Conservation (phyloP, 805 yeast genomes). For the Hanseniaspora valbyensis region DNA sequence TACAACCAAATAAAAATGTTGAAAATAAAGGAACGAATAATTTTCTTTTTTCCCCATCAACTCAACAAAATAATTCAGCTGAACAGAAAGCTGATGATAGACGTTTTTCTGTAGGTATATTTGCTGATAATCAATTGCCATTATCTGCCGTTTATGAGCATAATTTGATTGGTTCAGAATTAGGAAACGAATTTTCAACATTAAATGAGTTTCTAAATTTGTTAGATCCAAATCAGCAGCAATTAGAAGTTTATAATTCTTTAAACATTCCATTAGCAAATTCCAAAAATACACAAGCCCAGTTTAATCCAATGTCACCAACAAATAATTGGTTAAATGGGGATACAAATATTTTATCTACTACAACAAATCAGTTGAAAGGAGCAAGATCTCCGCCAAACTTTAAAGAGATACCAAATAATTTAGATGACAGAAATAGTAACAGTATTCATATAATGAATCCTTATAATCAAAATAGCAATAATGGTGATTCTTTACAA, state of each 20-base stretch:
- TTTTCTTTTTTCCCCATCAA: not conserved
- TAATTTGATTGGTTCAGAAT: constrained; percentile 10
- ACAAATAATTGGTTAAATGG: not conserved
- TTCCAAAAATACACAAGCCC: not conserved
- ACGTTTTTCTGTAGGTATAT: constrained; percentile 5
- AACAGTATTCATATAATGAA: no score
- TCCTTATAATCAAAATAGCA: no score
- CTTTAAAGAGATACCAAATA: not conserved
- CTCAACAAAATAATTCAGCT: constrained; percentile 19
- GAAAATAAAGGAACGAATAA: not conserved
- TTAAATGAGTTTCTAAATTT: constrained; percentile 12
- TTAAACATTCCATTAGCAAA: not conserved
- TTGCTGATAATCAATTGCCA: constrained; percentile 13
- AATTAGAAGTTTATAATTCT: not conserved
- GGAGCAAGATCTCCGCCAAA: not conserved
- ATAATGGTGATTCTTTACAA: no score
- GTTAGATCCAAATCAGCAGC: constrained; percentile 2
- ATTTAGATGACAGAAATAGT: not conserved
- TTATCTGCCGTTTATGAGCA: constrained; percentile 13
- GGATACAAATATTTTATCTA: not conserved
- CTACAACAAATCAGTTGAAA: not conserved
- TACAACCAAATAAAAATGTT: not conserved
- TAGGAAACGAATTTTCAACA: constrained; percentile 14
- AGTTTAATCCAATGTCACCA: not conserved
- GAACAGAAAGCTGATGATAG: not conserved